Conservation (phyloP, 2,329 filamentous ascomycete species). For the Paracamarosporium sp. region DNA sequence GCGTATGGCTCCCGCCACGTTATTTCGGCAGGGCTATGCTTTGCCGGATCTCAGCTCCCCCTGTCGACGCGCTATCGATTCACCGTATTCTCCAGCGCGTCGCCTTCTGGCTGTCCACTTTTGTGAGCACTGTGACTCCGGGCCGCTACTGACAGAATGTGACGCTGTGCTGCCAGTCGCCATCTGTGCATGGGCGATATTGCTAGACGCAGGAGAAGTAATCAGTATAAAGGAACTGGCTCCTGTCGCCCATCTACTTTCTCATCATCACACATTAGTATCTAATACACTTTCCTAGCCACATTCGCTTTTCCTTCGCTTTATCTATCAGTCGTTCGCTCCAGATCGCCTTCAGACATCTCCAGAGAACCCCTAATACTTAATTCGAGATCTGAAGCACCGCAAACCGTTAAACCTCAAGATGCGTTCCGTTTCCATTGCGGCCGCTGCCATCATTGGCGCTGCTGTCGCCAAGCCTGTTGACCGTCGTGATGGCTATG, state of each 20-base stretch:
- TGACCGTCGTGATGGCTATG: constrained; percentile 22
- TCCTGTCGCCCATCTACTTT: constrained; percentile 15
- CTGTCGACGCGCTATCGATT: constrained; percentile 37
- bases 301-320: constrained; percentile 38
- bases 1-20: background rate
- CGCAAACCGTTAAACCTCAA: constrained; percentile 21
- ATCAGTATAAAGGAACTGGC: constrained; percentile 35
- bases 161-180: constrained; percentile 29
- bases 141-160: constrained; percentile 28
- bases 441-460: constrained; percentile 38
- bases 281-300: constrained; percentile 28
- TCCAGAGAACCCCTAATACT: constrained; percentile 28
- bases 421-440: constrained; percentile 42
- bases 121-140: constrained; percentile 32
- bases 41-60: constrained; percentile 8
- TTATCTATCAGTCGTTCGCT: constrained; percentile 40
- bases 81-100: constrained; percentile 39
- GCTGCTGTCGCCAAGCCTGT: constrained; percentile 37
- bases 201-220: constrained; percentile 16
- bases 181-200: constrained; percentile 19
- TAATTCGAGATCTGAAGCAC: constrained; percentile 25
- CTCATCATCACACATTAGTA: constrained; percentile 33
- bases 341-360: constrained; percentile 27
- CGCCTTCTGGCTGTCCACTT: constrained; percentile 30
- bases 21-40: constrained; percentile 11